These are phyloP conservation scores for Alternaria panax DNA, from an alignment of 2,329 filamentous ascomycete genomes.

Conservation along the genomic window DNA sequence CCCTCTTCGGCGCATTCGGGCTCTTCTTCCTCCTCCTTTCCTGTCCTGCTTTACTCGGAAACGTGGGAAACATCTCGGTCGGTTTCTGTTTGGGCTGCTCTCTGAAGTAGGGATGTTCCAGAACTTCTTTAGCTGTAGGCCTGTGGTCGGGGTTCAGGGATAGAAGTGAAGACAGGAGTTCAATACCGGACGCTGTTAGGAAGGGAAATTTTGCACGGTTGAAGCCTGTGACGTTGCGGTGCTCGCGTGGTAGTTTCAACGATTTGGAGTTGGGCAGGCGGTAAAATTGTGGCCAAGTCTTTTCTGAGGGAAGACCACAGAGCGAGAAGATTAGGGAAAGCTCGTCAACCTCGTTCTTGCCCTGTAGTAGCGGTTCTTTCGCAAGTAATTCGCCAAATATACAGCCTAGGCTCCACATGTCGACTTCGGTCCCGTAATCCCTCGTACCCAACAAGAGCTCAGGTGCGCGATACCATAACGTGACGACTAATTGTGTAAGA, in stretches of 20 bases:
- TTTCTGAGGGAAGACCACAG: conserved; percentile 83
- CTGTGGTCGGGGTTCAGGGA: conserved; percentile 75
- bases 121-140: conserved; percentile 75
- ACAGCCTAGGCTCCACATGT: conserved; percentile 97
- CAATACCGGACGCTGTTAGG: conserved; percentile 76
- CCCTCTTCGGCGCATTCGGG: conserved; percentile 83
- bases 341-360: conserved; percentile 91
- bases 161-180: conserved; percentile 73
- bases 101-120: conserved; percentile 82
- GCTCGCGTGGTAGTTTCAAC: conserved; percentile 66
- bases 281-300: conserved; percentile 85
- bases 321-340: conserved; percentile 82
- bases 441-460: conserved; percentile 85
- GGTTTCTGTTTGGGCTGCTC: conserved; percentile 92
- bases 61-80: conserved; percentile 93
- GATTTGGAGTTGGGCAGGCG: conserved; percentile 85
- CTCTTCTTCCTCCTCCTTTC: conserved; percentile 78
- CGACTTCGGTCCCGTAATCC: conserved; percentile 77
- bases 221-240: conserved; percentile 55
- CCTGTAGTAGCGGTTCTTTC: conserved; percentile 82
- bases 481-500: conserved; percentile 92
- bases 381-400: conserved; percentile 92
- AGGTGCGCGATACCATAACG: conserved; percentile 93
- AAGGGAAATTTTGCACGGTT: conserved; percentile 82
- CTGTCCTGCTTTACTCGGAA: conserved; percentile 92